Evolutionary conservation across 768 basidiomycete species (phyloP).

Genomic region (Termitomyces sp.): DNA sequence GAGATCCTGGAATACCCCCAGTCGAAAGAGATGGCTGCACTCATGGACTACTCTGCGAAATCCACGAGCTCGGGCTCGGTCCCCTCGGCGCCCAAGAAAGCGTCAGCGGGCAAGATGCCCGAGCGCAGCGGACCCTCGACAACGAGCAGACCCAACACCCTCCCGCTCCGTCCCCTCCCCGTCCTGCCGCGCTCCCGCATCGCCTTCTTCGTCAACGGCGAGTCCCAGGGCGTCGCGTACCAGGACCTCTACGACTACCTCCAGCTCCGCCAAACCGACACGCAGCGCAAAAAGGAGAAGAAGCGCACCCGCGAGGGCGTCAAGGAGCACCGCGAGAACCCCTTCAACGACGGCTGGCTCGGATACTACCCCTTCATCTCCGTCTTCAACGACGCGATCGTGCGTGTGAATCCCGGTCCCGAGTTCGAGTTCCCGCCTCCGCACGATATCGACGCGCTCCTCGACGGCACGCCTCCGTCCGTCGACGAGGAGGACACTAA

Average conservation of each 20-base stretch:
- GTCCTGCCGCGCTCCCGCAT: conserved; percentile 66
- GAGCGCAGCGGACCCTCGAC: conserved; percentile 42
- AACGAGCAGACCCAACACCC: conserved; percentile 28
- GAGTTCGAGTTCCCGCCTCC: conserved; percentile 79
- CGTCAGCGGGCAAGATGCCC: conserved; percentile 63
- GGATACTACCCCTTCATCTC: conserved; percentile 97
- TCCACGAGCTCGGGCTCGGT: conserved; percentile 47
- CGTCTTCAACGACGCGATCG: conserved; percentile 84
- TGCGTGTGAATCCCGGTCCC: conserved; percentile 85
- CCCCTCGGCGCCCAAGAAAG: conserved; percentile 59
- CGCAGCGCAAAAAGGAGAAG: conserved; percentile 59
- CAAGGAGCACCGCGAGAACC: conserved; percentile 75
- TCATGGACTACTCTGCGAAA: conserved; percentile 75
- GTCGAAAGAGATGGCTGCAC: conserved; percentile 86
- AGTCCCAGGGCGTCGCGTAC: conserved; percentile 79
- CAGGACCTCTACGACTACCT: conserved; percentile 86
- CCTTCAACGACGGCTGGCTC: conserved; percentile 88
- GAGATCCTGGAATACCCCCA: conserved; percentile 87
- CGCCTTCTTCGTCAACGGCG: conserved; percentile 90
- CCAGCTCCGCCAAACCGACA: conserved; percentile 63
- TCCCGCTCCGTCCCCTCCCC: conserved; percentile 60
- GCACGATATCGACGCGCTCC: conserved; percentile 62
- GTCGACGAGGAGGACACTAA: conserved; percentile 12
- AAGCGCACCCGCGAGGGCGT: conserved; percentile 60
- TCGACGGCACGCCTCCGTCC: conserved; percentile 26